Conservation (phyloP, 495 filamentous ascomycete genomes). For the Neurospora africana region DNA sequence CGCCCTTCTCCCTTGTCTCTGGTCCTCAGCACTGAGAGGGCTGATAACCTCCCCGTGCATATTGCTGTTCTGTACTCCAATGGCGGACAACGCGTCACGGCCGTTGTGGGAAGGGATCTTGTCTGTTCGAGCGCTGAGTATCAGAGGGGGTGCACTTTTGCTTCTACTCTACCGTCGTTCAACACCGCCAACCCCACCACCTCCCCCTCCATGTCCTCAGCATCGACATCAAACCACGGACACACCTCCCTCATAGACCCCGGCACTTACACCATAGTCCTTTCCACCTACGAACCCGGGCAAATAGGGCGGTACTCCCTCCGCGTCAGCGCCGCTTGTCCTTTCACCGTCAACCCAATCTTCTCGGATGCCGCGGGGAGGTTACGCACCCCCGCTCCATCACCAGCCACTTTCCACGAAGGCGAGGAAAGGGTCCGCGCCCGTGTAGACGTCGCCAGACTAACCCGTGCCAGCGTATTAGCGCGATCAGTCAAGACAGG, state of each 20-base stretch:
- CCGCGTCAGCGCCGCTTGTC: constrained; percentile 50
- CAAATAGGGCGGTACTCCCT: constrained; percentile 68
- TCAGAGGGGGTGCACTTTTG: constrained; percentile 62
- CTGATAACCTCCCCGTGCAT: constrained; percentile 57
- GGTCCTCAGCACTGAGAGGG: constrained; percentile 51
- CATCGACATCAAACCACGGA: background rate
- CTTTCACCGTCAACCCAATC: constrained; percentile 44
- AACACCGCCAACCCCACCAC: background rate
- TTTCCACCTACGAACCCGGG: constrained; percentile 74
- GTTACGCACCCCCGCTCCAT: constrained; percentile 44
- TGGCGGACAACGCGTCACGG: constrained; percentile 54
- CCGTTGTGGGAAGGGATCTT: constrained; percentile 65
- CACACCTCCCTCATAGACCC: constrained; percentile 37
- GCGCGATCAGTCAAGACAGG: constrained; percentile 3
- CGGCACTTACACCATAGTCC: constrained; percentile 77
- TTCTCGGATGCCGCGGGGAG: constrained; percentile 59
- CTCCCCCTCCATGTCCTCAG: background rate
- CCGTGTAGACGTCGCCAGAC: constrained; percentile 36
- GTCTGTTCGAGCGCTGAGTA: constrained; percentile 76
- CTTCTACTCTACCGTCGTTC: constrained; percentile 26
- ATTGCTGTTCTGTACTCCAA: constrained; percentile 68
- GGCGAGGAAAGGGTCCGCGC: constrained; percentile 43
- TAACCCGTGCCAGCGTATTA: constrained; percentile 50
- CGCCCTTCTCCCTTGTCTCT: constrained; percentile 51
- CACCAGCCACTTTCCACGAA: constrained; percentile 16